Base-by-base conservation (phyloP, 306 rosid genomes). In the Cucurbita moschata region DNA sequence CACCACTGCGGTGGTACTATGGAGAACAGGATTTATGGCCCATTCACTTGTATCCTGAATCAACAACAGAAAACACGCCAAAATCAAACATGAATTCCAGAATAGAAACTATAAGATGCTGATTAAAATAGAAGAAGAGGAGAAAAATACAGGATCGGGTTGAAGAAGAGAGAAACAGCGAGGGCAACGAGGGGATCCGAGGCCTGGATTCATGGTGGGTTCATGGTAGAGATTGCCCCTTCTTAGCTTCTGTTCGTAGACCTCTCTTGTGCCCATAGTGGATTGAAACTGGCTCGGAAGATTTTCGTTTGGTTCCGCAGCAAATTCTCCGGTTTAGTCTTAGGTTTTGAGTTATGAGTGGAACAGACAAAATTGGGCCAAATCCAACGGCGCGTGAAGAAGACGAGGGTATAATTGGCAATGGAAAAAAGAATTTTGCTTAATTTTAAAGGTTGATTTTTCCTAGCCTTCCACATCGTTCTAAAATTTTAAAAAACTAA, bases 141-240 rank as follows among this genome's bases (percentile, higher is more conserved):
- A 26, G 16, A 13, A 61, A 5, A 68, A 51, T 44, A 90, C 97
- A 12, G 87, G 68, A 75, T 78, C 50, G 59, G 93, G 85, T 81
- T 80, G 62, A 56, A 94, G 78, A 56, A 89, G 91, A 57, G 97
- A 87, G 65, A 94, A 93, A 70, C 98, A 88, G 43, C 98, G 97
- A 75, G 98, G 97, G 79, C 98, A 93, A 43, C 97, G 92, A 44
- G 95, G 76, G 1, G 87, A 77, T 65, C 98, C 96, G 5, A 94
- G 97, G 52, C 98, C 95, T 4, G 97, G 96, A 75, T 90, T 89
- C 57, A 90, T 81, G 71, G 98, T 94, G 42, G 98, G 96, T 54
- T 91, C 97, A 58, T 88, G 91, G 78, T 86, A 82, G 37, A 90
- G 86, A 82, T 89, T 89, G 6, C 95, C 96, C 4, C 50, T 87